Percentiles rank a stretch among this genome's conserved stretches.
Evolutionary conservation across 2,329 filamentous ascomycete species (phyloP).

Genomic region (Fusarium mundagurra): DNA sequence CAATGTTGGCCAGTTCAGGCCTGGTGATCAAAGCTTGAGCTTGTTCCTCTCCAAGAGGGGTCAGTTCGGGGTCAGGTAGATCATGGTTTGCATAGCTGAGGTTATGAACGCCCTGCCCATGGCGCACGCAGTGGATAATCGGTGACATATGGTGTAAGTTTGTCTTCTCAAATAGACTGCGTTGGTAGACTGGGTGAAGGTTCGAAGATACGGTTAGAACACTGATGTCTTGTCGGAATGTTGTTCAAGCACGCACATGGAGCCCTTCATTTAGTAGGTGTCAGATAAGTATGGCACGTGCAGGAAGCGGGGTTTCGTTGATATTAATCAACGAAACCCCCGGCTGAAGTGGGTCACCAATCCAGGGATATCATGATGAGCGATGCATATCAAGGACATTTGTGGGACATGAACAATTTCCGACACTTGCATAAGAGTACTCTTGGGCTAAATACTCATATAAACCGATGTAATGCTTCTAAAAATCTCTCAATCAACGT

Average conservation of each 20-base stretch:
- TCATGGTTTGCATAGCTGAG: background rate
- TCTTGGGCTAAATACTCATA: background rate
- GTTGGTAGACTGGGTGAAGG: background rate
- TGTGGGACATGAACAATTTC: background rate
- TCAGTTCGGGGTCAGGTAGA: background rate
- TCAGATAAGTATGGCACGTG: background rate
- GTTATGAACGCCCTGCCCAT: background rate
- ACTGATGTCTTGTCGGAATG: background rate
- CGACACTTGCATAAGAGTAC: background rate
- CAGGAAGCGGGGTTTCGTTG: background rate
- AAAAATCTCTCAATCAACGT: background rate
- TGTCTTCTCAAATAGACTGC: background rate
- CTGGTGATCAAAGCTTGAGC: background rate
- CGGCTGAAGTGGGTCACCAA: background rate
- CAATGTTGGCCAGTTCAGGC: background rate
- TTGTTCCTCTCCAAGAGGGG: background rate
- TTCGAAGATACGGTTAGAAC: background rate
- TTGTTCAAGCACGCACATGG: background rate
- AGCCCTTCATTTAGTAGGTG: background rate
- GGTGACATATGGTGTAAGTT: background rate
- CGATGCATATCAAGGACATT: background rate
- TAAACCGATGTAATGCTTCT: background rate
- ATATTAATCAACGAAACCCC: background rate
- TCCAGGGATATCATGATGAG: background rate
- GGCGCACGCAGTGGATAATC: background rate